Evolutionary conservation across 176 grass and related monocot genomes (phyloP), one percentile per base, ranked within the genome.

Genomic region (Raddia guianensis): DNA sequence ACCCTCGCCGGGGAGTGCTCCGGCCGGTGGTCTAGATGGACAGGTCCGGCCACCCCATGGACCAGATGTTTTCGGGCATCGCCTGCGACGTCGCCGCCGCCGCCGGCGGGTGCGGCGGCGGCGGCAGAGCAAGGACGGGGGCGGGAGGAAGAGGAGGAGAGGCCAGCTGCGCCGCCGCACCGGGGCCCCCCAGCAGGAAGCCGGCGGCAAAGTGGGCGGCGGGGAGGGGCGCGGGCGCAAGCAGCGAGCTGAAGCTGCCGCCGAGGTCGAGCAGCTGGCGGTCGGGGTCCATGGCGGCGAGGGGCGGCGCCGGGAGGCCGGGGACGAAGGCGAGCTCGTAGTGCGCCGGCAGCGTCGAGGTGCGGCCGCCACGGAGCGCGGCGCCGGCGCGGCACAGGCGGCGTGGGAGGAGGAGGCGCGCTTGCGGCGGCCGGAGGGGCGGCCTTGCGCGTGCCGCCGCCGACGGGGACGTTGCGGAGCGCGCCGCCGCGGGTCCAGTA

Each of bases 401-500:
- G 50, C 11, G 69, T 74, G 71, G 15, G 61, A 11, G 63, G 11
- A 5, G 46, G 66, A n/a, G 68, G 47, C 2, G 21, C 83, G 84
- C 70, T 88, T 91, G 83, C 68, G 76, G 6, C 81, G 75, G 51
- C 9, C 54, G 19, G 53, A 2, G 6, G 49, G 9, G 51, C 49
- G 49, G 62, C 35, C 83, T 89, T 91, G 52, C 92, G 88, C 14
- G 89, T 81, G 80, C 92, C 96, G 6, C 96, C 96, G 53, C 96
- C 96, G 55, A 99, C 96, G 49, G 92, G 96, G 54, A 99, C 96
- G 86, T 93, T 99, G 49, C 96, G 92, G 73, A 99, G 92, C 37
- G 96, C 82, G 12, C 96, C 96, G 21, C 96, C 96, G 11, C 96
- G 96, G 7, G 96, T 99, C 92, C 96, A 99, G 96, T 99, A 99